Evolutionary conservation across 2,329 filamentous ascomycete species (phyloP).

Genomic region (Mollisiaceae sp.): DNA sequence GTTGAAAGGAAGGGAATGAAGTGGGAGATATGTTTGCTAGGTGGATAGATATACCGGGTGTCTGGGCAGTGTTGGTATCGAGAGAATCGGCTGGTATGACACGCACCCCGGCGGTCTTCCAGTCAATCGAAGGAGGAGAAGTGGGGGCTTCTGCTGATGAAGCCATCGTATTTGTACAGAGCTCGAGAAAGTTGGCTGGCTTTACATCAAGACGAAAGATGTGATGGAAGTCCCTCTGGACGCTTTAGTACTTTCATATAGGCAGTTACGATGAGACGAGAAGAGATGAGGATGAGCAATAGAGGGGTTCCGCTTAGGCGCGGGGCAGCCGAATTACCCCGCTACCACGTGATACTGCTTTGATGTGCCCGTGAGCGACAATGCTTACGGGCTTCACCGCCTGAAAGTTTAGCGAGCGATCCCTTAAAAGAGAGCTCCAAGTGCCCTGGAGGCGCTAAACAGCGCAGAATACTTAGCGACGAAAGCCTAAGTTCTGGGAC

Average conservation of each 20-base stretch:
- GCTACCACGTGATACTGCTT: conserved; percentile 14
- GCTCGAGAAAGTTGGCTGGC: background rate
- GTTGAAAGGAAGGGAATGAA: background rate
- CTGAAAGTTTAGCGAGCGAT: background rate
- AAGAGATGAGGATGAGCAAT: background rate
- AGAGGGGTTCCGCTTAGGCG: background rate
- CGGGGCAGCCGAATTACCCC: conserved; percentile 15
- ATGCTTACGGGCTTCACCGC: background rate
- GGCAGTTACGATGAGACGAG: background rate
- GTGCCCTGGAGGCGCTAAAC: too few species aligned
- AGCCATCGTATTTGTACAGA: background rate
- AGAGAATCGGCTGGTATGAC: conserved; percentile 49
- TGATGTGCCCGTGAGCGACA: background rate
- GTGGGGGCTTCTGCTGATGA: conserved; percentile 13
- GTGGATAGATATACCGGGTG: conserved; percentile 41
- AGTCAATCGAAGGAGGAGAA: conserved; percentile 33
- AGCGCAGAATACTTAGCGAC: too few species aligned
- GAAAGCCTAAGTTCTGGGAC: too few species aligned
- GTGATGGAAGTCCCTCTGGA: background rate
- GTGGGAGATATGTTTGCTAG: background rate
- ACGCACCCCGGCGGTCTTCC: conserved; percentile 49
- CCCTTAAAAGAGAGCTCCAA: background rate
- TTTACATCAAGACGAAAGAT: background rate
- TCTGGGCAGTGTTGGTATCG: conserved; percentile 49
- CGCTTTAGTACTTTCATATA: background rate